Base-by-base conservation (phyloP, 2,329 filamentous ascomycete genomes). In the Nectriaceae sp. region DNA sequence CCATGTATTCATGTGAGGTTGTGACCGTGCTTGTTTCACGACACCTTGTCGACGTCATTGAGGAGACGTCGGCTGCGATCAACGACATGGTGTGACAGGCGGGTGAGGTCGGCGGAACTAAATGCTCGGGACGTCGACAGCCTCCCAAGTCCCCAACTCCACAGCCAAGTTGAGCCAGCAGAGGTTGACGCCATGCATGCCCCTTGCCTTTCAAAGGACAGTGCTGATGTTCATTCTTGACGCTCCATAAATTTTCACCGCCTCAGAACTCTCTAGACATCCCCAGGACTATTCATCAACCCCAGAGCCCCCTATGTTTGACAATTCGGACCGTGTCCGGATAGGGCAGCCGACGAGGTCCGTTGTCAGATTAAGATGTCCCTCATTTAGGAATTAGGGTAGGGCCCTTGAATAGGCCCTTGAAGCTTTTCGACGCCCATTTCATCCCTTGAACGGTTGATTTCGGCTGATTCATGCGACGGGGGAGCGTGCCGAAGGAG, bases 1-100 rank as follows among this genome's bases (percentile, higher is more conserved):
- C 24, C 29, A 21, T 44, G 52, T 13, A 36, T 54, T 44, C 46
- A 44, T 37, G 46, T 46, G 45, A 60, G 47, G 40, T 10, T 42
- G 31, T 21, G 50, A 52, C 37, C 52, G 44, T 60, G 50, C 56
- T 60, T 51, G 56, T 44, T 39, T 60, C 59, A 53, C 47, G 40
- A 41, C 18, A 19, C n/a, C 46, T 44, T 43, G 33, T 51, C 49
- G 46, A 61, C 53, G 56, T 62, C 57, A 61, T 62, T 47, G 46
- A 22, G 35, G 42, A 53, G 40, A 26, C 39, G 42, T 31, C 37
- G 38, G 41, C 53, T 53, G 44, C 38, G 46, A 60, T 57, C 57
- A 59, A 41, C 55, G 61, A 29, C 45, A 57, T 62, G 51, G 53
- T 61, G 59, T 56, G 53, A 59, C 59, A 47, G 57, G 56, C 46